Evolutionary conservation across 768 basidiomycete genomes (phyloP).

Genomic region (Rhizopogon vesiculosus): DNA sequence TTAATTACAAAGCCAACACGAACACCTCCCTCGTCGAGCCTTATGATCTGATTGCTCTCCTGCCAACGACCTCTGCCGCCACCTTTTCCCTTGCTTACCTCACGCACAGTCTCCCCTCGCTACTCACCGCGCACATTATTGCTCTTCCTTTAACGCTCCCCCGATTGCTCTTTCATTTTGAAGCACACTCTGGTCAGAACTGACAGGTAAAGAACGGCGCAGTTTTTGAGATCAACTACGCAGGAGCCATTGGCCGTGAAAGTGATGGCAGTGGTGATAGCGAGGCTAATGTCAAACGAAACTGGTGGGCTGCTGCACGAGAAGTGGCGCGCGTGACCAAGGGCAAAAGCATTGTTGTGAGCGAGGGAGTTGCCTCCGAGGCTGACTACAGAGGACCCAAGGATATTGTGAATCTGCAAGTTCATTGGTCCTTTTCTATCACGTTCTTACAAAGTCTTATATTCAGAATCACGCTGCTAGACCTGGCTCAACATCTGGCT

Average conservation of each 20-base stretch:
- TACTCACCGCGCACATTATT: constrained; percentile 46
- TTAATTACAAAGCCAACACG: too few species aligned
- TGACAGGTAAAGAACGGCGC: constrained; percentile 78
- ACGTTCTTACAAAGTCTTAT: not conserved
- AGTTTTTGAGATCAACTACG: constrained; percentile 78
- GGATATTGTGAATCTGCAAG: constrained; percentile 76
- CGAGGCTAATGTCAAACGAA: constrained; percentile 56
- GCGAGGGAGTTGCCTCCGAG: constrained; percentile 58
- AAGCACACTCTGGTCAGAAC: constrained; percentile 82
- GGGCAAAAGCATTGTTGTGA: constrained; percentile 71
- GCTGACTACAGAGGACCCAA: constrained; percentile 65
- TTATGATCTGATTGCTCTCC: constrained; percentile 75
- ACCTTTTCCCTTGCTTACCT: constrained; percentile 78
- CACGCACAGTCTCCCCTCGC: constrained; percentile 70
- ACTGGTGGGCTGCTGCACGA: constrained; percentile 80
- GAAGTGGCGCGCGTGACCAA: constrained; percentile 80
- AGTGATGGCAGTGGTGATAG: constrained; percentile 50
- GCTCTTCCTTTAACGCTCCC: constrained; percentile 60
- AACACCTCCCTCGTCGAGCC: constrained; percentile 51
- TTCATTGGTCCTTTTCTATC: constrained; percentile 1
- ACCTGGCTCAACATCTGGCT: constrained; percentile 62
- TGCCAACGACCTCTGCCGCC: constrained; percentile 64
- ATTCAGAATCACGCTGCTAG: constrained; percentile 59
- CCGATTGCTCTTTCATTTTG: constrained; percentile 74
- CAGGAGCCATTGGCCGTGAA: constrained; percentile 65